These are phyloP conservation scores for Daldinia sp. DNA, from an alignment of 2,329 filamentous ascomycete genomes.

Conservation along the genomic window DNA sequence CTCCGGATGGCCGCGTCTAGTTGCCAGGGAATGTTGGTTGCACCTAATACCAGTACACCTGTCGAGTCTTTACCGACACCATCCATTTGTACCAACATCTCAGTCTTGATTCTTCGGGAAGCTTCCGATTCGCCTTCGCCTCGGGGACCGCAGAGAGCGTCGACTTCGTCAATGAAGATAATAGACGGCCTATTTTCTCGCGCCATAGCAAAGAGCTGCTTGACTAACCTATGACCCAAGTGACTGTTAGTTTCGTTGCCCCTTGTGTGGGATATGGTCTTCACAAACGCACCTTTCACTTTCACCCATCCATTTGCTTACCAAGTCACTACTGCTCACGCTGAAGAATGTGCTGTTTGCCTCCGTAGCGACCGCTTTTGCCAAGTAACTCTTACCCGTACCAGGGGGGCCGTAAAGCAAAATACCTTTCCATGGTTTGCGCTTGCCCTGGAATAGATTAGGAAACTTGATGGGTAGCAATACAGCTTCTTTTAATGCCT, in stretches of 20 bases:
- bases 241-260: slow-evolving; percentile 44
- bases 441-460: slow-evolving; percentile 93
- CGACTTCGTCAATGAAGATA: slow-evolving; percentile 98
- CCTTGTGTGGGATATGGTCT: background rate
- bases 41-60: slow-evolving; percentile 92
- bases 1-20: slow-evolving; percentile 94
- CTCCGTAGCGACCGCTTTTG: slow-evolving; percentile 97
- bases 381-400: slow-evolving; percentile 97
- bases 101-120: slow-evolving; percentile 96
- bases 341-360: slow-evolving; percentile 99
- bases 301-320: slow-evolving; percentile 99
- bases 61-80: slow-evolving; percentile 96
- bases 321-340: slow-evolving; percentile 95
- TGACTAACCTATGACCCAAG: slow-evolving; percentile 76
- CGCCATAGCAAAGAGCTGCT: slow-evolving; percentile 97
- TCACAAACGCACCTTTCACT: slow-evolving; percentile 80
- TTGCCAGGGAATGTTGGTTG: slow-evolving; percentile 99
- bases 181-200: slow-evolving; percentile 98
- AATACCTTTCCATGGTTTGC: slow-evolving; percentile 98
- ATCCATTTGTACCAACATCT: slow-evolving; percentile 98
- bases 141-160: slow-evolving; percentile 93
- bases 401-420: slow-evolving; percentile 95
- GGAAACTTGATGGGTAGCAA: slow-evolving; percentile 98
- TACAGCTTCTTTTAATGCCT: slow-evolving; percentile 97
- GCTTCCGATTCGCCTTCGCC: slow-evolving; percentile 97